Evolutionary conservation across 2,329 filamentous ascomycete species (phyloP), one percentile per base, ranked within the genome.

Genomic region (Ophiocordyceps australis): DNA sequence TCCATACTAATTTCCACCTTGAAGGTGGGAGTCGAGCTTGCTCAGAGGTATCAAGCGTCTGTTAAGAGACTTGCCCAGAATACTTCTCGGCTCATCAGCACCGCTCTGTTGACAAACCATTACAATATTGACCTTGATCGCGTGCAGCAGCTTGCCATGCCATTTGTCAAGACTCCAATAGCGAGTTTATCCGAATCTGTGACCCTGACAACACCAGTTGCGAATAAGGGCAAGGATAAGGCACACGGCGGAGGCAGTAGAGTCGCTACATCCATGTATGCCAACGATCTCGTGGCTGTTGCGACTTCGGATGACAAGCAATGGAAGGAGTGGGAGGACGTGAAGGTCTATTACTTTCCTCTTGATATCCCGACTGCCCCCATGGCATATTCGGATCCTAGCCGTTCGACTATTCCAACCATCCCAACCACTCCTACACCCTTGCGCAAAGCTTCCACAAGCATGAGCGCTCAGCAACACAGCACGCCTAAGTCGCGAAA

Each of bases 1-100:
- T 68, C 73, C 16, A 63, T 98, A 25, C 62, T 98, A 28, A 72
- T 78, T 42, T 66, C 67, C 17, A 77, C 82, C 7, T 65, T 98
- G 22, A 73, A 79, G 34, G 69, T 98, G 32, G 74, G 75, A 17
- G 73, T 86, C 21, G 79, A 86, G 45, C 62, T 98, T 32, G 86
- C 89, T 9, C 81, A 94, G 52, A 72, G 89, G 38, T 98, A 94
- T 39, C 78, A 92, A 48, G 82, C 80, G 8, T 83, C 83, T 12
- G 74, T 89, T 32, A 82, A 85, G 50, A 73, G 82, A 15, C 60
- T 76, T 26, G 59, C 64, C n/a, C n/a, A n/a, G n/a, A 68, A 67
- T 31, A 60, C 72, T 10, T 65, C 62, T 15, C 66, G 68, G 24
- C 62, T 74, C 37, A 62, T 85, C 23, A 78, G 79, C 42, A 67